Evolutionary conservation across 2,329 filamentous ascomycete genomes (phyloP).

Genomic region (Neonectria sp.): DNA sequence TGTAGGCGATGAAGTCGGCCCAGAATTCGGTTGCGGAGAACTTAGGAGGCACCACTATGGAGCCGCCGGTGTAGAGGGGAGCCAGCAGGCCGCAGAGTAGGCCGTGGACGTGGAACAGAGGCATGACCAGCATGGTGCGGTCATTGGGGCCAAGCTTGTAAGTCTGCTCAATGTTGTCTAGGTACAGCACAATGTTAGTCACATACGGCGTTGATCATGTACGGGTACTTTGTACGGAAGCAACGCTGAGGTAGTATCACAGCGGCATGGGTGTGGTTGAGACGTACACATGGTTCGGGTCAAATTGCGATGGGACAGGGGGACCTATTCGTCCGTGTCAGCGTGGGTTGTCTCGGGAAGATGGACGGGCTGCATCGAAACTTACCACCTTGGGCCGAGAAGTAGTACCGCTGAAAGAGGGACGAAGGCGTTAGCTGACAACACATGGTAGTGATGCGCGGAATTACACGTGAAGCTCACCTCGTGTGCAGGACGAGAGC

Average conservation of each 20-base stretch:
- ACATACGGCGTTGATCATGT: neutral
- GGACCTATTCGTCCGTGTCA: slow-evolving; percentile 65
- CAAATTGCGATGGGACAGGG: slow-evolving; percentile 85
- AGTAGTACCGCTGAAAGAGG: slow-evolving; percentile 79
- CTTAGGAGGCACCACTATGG: slow-evolving; percentile 82
- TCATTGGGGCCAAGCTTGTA: slow-evolving; percentile 80
- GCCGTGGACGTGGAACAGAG: slow-evolving; percentile 92
- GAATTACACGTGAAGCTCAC: slow-evolving; percentile 45
- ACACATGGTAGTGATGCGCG: slow-evolving; percentile 1
- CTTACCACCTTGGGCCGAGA: slow-evolving; percentile 86
- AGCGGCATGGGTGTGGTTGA: slow-evolving; percentile 43
- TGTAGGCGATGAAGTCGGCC: slow-evolving; percentile 79
- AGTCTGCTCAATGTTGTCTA: slow-evolving; percentile 83
- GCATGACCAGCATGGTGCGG: slow-evolving; percentile 90
- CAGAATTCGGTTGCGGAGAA: slow-evolving; percentile 91
- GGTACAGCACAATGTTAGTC: neutral
- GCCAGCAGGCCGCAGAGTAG: slow-evolving; percentile 86
- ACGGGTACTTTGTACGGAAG: neutral
- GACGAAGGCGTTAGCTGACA: slow-evolving; percentile 41
- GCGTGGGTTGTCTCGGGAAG: slow-evolving; percentile 23
- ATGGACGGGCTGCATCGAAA: slow-evolving; percentile 36
- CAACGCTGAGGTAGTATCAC: slow-evolving; percentile 14
- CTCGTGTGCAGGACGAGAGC: slow-evolving; percentile 87
- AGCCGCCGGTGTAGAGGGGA: slow-evolving; percentile 81
- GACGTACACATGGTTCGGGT: slow-evolving; percentile 80